Evolutionary conservation across 2,329 filamentous ascomycete genomes (phyloP).

Genomic region (Penicillium sp.): DNA sequence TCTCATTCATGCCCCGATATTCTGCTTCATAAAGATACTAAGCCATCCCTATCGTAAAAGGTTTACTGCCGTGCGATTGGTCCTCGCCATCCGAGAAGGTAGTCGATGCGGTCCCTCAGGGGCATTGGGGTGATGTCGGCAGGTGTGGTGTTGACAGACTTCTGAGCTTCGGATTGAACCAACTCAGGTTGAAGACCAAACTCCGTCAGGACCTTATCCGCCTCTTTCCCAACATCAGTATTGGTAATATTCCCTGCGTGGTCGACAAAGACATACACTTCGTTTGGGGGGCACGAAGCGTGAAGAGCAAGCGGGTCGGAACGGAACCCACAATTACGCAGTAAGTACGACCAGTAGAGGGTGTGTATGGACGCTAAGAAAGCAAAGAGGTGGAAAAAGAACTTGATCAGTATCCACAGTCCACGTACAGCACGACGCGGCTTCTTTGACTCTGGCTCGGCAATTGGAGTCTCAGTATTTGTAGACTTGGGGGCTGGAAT

Average conservation of each 20-base stretch:
- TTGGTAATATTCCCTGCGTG: neutral
- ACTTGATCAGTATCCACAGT: neutral
- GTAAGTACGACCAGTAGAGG: neutral
- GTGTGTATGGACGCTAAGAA: neutral
- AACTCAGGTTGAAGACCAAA: neutral
- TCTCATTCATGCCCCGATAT: neutral
- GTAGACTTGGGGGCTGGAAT: neutral
- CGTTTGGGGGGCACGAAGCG: neutral
- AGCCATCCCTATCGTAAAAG: neutral
- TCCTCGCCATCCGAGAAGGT: slow-evolving; percentile 35
- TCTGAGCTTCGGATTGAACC: neutral
- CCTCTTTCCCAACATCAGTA: neutral
- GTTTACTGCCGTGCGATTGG: slow-evolving; percentile 14
- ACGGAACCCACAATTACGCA: neutral
- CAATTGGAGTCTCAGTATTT: neutral
- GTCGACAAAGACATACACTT: neutral
- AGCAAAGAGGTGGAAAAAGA: neutral
- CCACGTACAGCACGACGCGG: neutral
- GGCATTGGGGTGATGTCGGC: neutral
- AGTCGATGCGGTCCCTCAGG: slow-evolving; percentile 32
- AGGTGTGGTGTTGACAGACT: neutral
- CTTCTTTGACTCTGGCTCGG: neutral
- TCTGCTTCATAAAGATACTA: neutral
- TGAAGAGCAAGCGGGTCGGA: neutral
- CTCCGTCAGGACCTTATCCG: neutral